These are phyloP conservation scores for Paraconiothyrium sp. DNA, from an alignment of 2,329 filamentous ascomycete genomes.

Conservation along the genomic window DNA sequence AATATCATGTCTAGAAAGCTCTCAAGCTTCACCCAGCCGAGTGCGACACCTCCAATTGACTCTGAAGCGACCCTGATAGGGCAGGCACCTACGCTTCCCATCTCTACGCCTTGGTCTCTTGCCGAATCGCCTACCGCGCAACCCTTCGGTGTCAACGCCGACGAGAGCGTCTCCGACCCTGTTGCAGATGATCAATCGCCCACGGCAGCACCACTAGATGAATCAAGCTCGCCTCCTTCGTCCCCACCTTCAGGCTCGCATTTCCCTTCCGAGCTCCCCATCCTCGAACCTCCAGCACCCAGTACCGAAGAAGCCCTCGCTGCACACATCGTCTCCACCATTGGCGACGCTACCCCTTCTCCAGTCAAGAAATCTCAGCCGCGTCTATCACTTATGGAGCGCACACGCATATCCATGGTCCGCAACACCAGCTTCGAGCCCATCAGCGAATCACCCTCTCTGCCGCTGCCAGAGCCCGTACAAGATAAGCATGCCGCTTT, in stretches of 20 bases:
- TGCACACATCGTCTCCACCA: conserved; percentile 52
- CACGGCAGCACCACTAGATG: conserved; percentile 5
- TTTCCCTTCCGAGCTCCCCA: conserved; percentile 31
- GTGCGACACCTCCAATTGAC: conserved; percentile 30
- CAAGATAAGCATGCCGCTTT: conserved; percentile 52
- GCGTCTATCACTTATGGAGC: conserved; percentile 56
- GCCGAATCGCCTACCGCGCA: not conserved
- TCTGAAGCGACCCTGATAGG: conserved; percentile 42
- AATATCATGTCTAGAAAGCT: conserved; percentile 27
- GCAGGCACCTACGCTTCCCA: conserved; percentile 28
- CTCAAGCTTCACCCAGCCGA: conserved; percentile 17
- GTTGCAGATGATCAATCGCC: conserved; percentile 14
- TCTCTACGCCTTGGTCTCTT: conserved; percentile 15
- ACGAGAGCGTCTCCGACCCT: conserved; percentile 24
- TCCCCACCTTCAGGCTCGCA: conserved; percentile 28
- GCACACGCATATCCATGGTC: conserved; percentile 59
- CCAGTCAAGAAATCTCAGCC: conserved; percentile 50
- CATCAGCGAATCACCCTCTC: conserved; percentile 34
- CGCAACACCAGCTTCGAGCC: conserved; percentile 38
- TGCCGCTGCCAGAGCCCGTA: conserved; percentile 25
- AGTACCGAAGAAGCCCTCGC: conserved; percentile 44
- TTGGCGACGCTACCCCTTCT: conserved; percentile 52
- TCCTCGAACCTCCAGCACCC: conserved; percentile 27
- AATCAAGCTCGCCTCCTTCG: conserved; percentile 12
- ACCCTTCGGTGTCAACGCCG: conserved; percentile 9